Base-by-base conservation (phyloP, 352 stramenopile genomes). In the Globisporangium cylindrosporum region DNA sequence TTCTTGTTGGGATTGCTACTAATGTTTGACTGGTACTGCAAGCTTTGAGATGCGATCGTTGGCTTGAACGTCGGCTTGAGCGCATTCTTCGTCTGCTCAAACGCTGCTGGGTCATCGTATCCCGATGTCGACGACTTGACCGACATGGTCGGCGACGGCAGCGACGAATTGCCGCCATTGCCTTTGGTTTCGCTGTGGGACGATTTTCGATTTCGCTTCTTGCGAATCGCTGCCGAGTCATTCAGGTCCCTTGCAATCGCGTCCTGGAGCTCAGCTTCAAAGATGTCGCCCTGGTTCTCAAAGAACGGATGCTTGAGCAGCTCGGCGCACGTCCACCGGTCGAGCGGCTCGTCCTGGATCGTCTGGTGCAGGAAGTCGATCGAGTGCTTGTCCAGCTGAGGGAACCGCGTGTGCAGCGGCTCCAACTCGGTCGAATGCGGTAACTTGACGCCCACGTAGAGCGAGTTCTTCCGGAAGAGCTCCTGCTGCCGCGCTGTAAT, bases 401-500 rank as follows among this genome's bases (percentile, higher is more conserved):
- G 75, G 68, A 94, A 94, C 6, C 85, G 80, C 20, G 73, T 34
- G 10, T 85, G 82, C 0, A 94, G 76, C 22, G 84, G 73, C 62
- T 94, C 86, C 3, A 83, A 67, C 14, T 92, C 79, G 0, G 71
- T 79, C 3, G 82, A 63, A 25, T 88, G 73, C 0, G 86, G 84
- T 9, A 94, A 63, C 65, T 94, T 93, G 54, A 95, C 84, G 24
- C 87, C 87, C 6, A 91, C 78, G 64, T 93, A 95, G 0, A 95
- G 74, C 34, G 85, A 79, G 62, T 93, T 95, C 64, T 92, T 93
- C 9, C 79, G 78, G 70, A 95, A 95, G 10, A 95, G 78, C 48
- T 95, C 86, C 24, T 92, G 83, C 46, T 95, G 87, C 4, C 86
- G 76, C 5, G 85, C 76, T 1, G 87, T 95, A 24, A 95, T 80